These are phyloP conservation scores for Chaetomium olivaceum DNA, from an alignment of 2,329 filamentous ascomycete species.

Conservation along the genomic window DNA sequence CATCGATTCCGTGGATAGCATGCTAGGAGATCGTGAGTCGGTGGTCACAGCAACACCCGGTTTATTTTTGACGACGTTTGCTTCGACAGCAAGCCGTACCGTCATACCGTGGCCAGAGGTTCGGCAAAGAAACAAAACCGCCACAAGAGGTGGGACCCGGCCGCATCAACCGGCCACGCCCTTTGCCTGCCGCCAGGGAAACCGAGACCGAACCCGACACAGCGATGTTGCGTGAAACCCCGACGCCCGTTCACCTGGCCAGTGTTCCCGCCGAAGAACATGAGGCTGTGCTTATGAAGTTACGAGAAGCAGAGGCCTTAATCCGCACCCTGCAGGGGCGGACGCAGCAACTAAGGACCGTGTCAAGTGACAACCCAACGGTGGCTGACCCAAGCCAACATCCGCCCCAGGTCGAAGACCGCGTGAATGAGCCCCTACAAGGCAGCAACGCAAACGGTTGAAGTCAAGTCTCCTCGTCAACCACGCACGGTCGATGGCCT, in stretches of 20 bases:
- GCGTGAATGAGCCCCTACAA: neutral
- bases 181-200: neutral
- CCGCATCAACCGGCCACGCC: too few relatives aligned
- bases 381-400: neutral
- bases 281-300: neutral
- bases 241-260: neutral
- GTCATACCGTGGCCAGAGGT: neutral
- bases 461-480: neutral
- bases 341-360: neutral
- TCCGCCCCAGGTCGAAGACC: too few relatives aligned
- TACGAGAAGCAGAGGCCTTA: constrained; percentile 1
- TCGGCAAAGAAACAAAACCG: neutral
- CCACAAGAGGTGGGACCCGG: too few relatives aligned
- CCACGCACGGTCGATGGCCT: neutral
- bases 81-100: constrained; percentile 1
- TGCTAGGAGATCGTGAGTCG: neutral
- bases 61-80: constrained; percentile 1
- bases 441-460: neutral
- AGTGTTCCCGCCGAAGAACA: neutral
- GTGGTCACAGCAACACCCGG: neutral
- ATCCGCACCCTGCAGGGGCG: neutral
- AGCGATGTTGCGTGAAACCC: too few relatives aligned
- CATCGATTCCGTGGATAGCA: neutral
- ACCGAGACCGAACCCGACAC: neutral
- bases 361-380: neutral